These are phyloP conservation scores for Colletotrichum aenigma DNA, from an alignment of 2,329 filamentous ascomycete genomes.

Conservation along the genomic window DNA sequence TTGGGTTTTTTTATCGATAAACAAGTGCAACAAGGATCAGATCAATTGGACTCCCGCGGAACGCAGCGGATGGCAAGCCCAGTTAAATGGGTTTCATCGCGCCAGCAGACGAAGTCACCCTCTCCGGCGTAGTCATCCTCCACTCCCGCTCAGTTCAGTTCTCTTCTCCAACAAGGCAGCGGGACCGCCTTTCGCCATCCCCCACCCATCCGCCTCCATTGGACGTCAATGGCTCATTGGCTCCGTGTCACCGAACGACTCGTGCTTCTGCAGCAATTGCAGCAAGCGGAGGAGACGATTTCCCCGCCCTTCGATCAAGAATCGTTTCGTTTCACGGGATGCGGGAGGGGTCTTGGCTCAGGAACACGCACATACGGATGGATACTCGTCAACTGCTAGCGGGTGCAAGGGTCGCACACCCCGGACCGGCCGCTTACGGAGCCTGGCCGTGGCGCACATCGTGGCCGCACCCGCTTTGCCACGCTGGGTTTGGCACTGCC, in stretches of 20 bases:
- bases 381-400: neutral
- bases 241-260: neutral
- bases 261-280: neutral
- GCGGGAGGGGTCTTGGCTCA: neutral
- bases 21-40: neutral
- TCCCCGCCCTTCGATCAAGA: neutral
- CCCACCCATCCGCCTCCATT: neutral
- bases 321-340: slow-evolving; percentile 11
- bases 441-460: neutral
- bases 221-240: neutral
- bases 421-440: neutral
- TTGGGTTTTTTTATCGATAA: neutral
- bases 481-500: neutral
- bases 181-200: neutral
- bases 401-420: neutral
- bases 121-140: neutral
- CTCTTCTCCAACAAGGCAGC: neutral
- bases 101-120: neutral
- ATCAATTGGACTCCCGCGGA: neutral
- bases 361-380: neutral
- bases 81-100: neutral
- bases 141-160: neutral
- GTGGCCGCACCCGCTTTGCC: neutral
- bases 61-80: neutral
- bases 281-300: neutral